Evolutionary conservation across 768 basidiomycete species (phyloP), one percentile per base, ranked within the genome.

Genomic region (Naganishia randhawae): DNA sequence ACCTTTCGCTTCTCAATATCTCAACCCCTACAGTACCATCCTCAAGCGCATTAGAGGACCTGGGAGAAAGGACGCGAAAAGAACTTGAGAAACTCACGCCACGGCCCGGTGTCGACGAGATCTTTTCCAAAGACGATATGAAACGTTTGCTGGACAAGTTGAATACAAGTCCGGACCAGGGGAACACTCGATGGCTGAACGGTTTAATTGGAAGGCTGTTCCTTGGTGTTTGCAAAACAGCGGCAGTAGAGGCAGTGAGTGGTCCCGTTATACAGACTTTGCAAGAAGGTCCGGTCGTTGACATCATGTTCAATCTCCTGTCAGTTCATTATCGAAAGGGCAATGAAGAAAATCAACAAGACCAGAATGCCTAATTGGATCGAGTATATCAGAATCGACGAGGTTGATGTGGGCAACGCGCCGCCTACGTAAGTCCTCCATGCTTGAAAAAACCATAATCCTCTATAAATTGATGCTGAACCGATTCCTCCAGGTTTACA

Each of bases 141-240:
- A 83, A 85, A 65, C 82, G 85, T 71, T 85, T 98, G 45, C 88
- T 97, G 67, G 82, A 87, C 17, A 90, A 88, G 7, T 83, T 99
- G 69, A 96, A 98, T 81, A 86, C 89, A 72, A 91, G 92, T 76
- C 90, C 96, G 2, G 95, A 99, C 77, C 89, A 93, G 70, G 93
- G 97, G 68, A 94, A 93, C 2, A 92, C 93, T 86, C 88, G 95
- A 4, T 99, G 96, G 96, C 82, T 97, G 54, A 99, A 99, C 75
- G 96, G 92, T 0, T 82, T 98, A 65, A 81, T 98, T 69, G 96
- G 94, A 3, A 88, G 96, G 22, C 76, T 97, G 14, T 97, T 97
- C 83, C 91, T 95, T 81, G 89, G 89, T 72, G 87, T 90, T 76
- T 95, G 96, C 81, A 86, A 86, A 65, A 99, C 94, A 0, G 85